phyloP scores from a whole-genome alignment of 768 basidiomycete genomes.

The Suillus subalutaceus region DNA sequence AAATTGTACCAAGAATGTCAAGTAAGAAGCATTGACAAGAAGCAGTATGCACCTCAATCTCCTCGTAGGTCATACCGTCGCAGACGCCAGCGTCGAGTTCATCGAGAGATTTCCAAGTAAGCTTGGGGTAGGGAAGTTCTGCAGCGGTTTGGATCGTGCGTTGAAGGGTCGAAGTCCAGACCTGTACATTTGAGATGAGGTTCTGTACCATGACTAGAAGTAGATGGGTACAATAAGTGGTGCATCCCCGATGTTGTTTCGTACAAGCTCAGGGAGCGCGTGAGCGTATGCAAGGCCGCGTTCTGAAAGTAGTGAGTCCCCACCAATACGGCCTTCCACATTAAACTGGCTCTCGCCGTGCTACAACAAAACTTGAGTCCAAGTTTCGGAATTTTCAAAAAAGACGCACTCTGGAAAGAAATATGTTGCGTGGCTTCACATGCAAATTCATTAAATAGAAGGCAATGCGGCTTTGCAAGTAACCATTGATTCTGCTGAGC shows the following conservation, averaged over 20 bases:
- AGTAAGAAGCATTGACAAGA: neutral
- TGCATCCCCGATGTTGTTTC: constrained; percentile 87
- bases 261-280: constrained; percentile 86
- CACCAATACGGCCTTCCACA: constrained; percentile 94
- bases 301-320: constrained; percentile 87
- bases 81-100: constrained; percentile 99
- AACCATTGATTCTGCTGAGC: constrained; percentile 87
- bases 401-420: constrained; percentile 81
- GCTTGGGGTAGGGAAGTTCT: constrained; percentile 79
- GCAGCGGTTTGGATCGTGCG: constrained; percentile 92
- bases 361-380: constrained; percentile 43
- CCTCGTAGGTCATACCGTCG: constrained; percentile 99
- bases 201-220: neutral
- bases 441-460: constrained; percentile 99
- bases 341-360: constrained; percentile 99
- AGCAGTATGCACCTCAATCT: constrained; percentile 79
- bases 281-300: constrained; percentile 84
- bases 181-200: constrained; percentile 45
- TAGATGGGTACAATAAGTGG: constrained; percentile 55
- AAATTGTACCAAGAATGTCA: constrained; percentile 6
- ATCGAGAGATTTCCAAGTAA: constrained; percentile 99
- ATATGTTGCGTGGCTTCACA: constrained; percentile 94
- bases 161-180: constrained; percentile 98
- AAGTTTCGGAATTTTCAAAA: constrained; percentile 9
- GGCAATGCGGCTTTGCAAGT: constrained; percentile 94